These are phyloP conservation scores for Cucurbitaria berberidis DNA, from an alignment of 2,329 filamentous ascomycete genomes.

Conservation along the genomic window DNA sequence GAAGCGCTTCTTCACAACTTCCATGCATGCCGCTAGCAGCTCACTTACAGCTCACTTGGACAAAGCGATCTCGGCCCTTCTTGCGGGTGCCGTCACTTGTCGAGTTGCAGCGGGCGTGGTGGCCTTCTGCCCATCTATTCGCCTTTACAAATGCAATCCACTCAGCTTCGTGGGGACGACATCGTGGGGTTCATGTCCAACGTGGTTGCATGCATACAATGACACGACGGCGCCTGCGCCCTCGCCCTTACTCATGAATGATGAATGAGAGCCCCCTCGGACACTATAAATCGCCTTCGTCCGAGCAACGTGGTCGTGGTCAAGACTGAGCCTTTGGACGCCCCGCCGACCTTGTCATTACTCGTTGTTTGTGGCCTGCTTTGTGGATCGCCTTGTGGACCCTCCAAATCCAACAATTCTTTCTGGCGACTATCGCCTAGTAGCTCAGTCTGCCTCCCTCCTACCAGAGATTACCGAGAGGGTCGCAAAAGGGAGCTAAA, in stretches of 20 bases:
- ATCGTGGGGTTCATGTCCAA: constrained; percentile 16
- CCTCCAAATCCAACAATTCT: constrained; percentile 11
- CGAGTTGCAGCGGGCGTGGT: constrained; percentile 16
- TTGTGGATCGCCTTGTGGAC: constrained; percentile 20
- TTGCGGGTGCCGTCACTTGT: constrained; percentile 19
- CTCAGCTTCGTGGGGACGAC: constrained; percentile 18
- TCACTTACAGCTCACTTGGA: too few species aligned
- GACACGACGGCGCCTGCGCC: constrained; percentile 1
- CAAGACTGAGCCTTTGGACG: neutral
- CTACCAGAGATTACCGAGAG: constrained; percentile 12
- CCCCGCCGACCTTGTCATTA: constrained; percentile 13
- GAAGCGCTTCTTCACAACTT: constrained; percentile 18
- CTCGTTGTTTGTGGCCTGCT: constrained; percentile 9
- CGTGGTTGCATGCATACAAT: too few species aligned
- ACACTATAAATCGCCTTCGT: neutral
- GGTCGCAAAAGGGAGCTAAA: constrained; percentile 13
- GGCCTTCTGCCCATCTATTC: constrained; percentile 23
- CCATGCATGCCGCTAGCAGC: constrained; percentile 6
- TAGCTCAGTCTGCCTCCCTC: constrained; percentile 9
- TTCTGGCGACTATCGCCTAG: constrained; percentile 9
- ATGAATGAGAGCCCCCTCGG: neutral
- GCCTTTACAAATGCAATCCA: constrained; percentile 17
- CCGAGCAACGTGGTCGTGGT: neutral
- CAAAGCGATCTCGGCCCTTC: constrained; percentile 13
- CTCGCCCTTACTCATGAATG: neutral